These are phyloP conservation scores for Hsuehochloa calcarea DNA, from an alignment of 176 grass and related monocot species.

Conservation along the genomic window DNA sequence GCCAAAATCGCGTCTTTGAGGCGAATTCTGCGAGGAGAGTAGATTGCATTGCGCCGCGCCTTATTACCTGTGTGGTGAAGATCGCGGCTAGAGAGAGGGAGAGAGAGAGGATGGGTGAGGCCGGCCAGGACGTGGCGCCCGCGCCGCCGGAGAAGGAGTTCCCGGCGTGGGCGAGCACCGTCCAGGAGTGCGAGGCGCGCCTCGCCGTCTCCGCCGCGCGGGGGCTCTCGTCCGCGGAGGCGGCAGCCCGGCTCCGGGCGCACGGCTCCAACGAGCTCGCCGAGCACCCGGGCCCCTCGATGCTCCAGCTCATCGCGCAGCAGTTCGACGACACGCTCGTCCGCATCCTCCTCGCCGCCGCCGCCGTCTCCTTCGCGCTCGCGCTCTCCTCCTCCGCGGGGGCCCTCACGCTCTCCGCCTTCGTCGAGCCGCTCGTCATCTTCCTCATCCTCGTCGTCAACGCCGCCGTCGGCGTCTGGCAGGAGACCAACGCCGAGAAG, in stretches of 20 bases:
- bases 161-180: constrained; percentile 74
- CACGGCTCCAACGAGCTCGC: constrained; percentile 70
- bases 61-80: not conserved
- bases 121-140: constrained; percentile 28
- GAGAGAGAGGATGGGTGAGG: constrained; percentile 54
- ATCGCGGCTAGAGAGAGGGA: not conserved
- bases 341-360: constrained; percentile 75
- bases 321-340: constrained; percentile 95
- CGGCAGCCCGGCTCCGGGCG: constrained; percentile 20
- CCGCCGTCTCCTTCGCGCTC: constrained; percentile 85
- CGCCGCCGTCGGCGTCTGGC: constrained; percentile 86
- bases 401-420: constrained; percentile 53
- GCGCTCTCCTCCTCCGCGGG: constrained; percentile 53
- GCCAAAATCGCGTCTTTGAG: not conserved
- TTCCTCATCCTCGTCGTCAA: constrained; percentile 93
- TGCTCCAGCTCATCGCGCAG: constrained; percentile 54
- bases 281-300: constrained; percentile 74
- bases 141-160: constrained; percentile 20
- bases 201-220: not conserved
- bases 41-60: not conserved
- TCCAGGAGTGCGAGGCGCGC: constrained; percentile 54
- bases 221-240: constrained; percentile 50
- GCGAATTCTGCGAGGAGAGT: not conserved
- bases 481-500: constrained; percentile 94
- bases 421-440: constrained; percentile 94